Percentiles rank a stretch among this genome's conserved stretches.
These are phyloP conservation scores for Fusarium praegraminearum DNA, from an alignment of 2,329 filamentous ascomycete genomes.

Conservation along the genomic window DNA sequence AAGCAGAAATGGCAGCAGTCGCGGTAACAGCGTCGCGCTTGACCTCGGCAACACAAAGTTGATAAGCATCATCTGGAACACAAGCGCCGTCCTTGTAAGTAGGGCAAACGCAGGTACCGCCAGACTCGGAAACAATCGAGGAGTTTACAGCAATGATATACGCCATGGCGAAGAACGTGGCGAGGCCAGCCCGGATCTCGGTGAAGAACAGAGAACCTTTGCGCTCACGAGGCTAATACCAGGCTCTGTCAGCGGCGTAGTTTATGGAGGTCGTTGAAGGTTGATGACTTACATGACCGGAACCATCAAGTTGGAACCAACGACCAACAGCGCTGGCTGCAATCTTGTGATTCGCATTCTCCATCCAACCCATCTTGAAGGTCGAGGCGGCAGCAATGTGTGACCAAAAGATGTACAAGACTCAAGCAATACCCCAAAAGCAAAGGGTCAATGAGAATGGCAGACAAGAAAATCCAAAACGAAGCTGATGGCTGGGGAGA, in stretches of 20 bases:
- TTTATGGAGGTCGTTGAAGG: not conserved
- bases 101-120: conserved; percentile 82
- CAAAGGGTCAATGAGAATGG: not conserved
- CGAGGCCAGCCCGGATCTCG: conserved; percentile 84
- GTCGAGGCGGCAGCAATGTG: conserved; percentile 4
- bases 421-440: conserved; percentile 15
- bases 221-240: conserved; percentile 71
- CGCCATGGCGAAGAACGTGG: conserved; percentile 78
- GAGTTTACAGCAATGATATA: conserved; percentile 68
- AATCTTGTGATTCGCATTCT: conserved; percentile 67
- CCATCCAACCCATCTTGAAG: conserved; percentile 61
- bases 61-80: conserved; percentile 66
- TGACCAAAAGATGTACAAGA: conserved; percentile 17
- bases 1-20: conserved; percentile 83
- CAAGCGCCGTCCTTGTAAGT: conserved; percentile 63
- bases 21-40: conserved; percentile 86
- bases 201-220: conserved; percentile 84
- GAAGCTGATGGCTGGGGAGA: conserved; percentile 14
- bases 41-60: conserved; percentile 71
- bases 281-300: conserved; percentile 75
- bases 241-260: not conserved
- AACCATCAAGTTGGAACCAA: conserved; percentile 85
- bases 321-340: conserved; percentile 74
- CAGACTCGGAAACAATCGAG: conserved; percentile 70
- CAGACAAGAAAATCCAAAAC: conserved; percentile 13